phyloP scores from a whole-genome alignment of 129 eudicot genomes.

The Solidago caesia region DNA sequence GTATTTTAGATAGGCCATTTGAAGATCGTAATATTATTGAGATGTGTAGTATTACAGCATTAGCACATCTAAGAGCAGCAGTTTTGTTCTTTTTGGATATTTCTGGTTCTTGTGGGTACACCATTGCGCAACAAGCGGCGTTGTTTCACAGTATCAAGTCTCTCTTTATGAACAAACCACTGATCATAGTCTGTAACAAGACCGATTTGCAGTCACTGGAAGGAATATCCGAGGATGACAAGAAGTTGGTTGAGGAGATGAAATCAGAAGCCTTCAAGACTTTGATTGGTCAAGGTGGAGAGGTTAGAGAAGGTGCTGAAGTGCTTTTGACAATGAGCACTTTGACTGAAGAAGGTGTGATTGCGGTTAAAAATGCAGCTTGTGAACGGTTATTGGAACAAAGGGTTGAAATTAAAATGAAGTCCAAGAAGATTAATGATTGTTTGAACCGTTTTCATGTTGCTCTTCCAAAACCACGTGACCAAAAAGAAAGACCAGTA shows the following conservation, averaged over 20 bases:
- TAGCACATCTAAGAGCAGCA: conserved; percentile 93
- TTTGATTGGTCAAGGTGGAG: conserved; percentile 80
- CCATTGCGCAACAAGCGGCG: conserved; percentile 84
- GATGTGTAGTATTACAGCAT: conserved; percentile 93
- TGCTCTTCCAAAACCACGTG: conserved; percentile 86
- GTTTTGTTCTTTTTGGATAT: conserved; percentile 83
- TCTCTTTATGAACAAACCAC: conserved; percentile 83
- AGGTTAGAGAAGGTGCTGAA: conserved; percentile 54
- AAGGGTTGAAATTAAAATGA: conserved; percentile 90
- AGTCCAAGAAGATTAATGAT: conserved; percentile 80
- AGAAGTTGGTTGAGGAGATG: conserved; percentile 85
- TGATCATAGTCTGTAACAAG: conserved; percentile 86
- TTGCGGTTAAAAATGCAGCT: conserved; percentile 87
- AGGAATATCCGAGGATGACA: conserved; percentile 74
- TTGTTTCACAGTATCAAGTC: conserved; percentile 92
- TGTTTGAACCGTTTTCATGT: conserved; percentile 92
- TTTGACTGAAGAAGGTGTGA: conserved; percentile 83
- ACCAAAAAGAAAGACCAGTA: conserved; percentile 70
- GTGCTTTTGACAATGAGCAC: conserved; percentile 90
- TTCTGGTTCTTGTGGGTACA: conserved; percentile 94
- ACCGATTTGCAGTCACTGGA: conserved; percentile 86
- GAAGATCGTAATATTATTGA: conserved; percentile 96
- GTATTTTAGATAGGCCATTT: conserved; percentile 87
- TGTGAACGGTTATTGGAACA: conserved; percentile 84
- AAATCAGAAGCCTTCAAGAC: conserved; percentile 86